These are phyloP conservation scores for Raphidocelis subcapitata DNA, from an alignment of 139 green algal species.

Conservation along the genomic window DNA sequence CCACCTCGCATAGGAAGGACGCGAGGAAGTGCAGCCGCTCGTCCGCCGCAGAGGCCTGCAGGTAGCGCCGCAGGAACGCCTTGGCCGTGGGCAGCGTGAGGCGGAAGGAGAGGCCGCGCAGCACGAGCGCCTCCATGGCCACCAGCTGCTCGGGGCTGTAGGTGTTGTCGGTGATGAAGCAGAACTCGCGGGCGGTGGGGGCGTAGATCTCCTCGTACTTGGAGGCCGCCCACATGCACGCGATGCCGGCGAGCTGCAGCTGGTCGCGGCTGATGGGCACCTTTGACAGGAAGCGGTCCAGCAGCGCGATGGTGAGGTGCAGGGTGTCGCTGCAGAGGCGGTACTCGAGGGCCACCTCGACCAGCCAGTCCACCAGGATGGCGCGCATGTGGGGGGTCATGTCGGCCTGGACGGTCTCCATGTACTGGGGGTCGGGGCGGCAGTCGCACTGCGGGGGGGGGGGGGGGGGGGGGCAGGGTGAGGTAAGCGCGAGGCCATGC, in stretches of 20 bases:
- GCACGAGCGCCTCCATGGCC: constrained; percentile 80
- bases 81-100: constrained; percentile 90
- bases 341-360: constrained; percentile 95
- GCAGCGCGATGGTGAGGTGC: constrained; percentile 83
- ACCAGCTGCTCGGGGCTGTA: constrained; percentile 85
- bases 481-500: not conserved
- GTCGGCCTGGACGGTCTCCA: constrained; percentile 79
- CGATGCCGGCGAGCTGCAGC: constrained; percentile 81
- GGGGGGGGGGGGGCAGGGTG: not conserved
- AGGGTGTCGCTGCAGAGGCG: constrained; percentile 91
- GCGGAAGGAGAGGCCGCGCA: constrained; percentile 86
- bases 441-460: constrained; percentile 49
- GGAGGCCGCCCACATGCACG: constrained; percentile 91
- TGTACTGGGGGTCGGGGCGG: constrained; percentile 67
- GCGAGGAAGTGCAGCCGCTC: constrained; percentile 67
- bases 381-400: constrained; percentile 89
- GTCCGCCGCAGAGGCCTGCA: constrained; percentile 33
- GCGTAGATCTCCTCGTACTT: constrained; percentile 99
- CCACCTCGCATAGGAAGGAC: constrained; percentile 89
- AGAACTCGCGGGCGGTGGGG: constrained; percentile 89
- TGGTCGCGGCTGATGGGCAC: constrained; percentile 49
- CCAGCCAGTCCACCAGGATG: constrained; percentile 97
- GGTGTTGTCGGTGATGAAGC: constrained; percentile 98
- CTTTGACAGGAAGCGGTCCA: constrained; percentile 88
- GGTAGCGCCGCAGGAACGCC: constrained; percentile 85